Conservation (phyloP, 169 alveolate species). For the Babesia ovis region DNA sequence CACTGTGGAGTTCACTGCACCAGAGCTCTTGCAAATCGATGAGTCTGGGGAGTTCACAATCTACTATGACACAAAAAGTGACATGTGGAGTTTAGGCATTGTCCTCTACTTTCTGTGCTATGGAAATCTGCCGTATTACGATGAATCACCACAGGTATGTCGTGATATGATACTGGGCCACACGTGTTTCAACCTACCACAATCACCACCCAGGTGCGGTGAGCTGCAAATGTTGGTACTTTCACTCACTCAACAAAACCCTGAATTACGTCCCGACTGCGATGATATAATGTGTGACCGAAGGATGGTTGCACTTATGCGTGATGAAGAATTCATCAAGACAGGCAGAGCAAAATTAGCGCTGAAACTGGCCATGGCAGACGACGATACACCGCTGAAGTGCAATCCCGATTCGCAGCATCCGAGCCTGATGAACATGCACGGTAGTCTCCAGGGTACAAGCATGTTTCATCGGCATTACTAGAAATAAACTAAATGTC, state of each 20-base stretch:
- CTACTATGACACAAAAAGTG: slow-evolving; percentile 70
- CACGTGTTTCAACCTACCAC: slow-evolving; percentile 16
- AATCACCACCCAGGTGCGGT: slow-evolving; percentile 5
- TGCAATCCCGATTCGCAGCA: neutral
- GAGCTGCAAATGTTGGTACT: slow-evolving; percentile 28
- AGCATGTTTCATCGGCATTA: neutral
- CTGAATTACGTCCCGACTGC: slow-evolving; percentile 46
- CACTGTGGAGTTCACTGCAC: slow-evolving; percentile 85
- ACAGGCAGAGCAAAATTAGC: slow-evolving; percentile 26
- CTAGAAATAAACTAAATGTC: too few species aligned
- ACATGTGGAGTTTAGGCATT: slow-evolving; percentile 84
- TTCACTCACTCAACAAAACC: slow-evolving; percentile 23
- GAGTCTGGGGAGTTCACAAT: slow-evolving; percentile 43
- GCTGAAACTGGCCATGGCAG: neutral
- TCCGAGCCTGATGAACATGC: neutral
- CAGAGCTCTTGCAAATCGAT: slow-evolving; percentile 75
- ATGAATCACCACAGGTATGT: slow-evolving; percentile 59
- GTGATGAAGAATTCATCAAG: slow-evolving; percentile 14
- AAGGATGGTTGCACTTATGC: neutral
- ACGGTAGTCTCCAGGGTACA: neutral
- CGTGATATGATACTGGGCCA: slow-evolving; percentile 42
- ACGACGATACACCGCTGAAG: neutral
- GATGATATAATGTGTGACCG: slow-evolving; percentile 32
- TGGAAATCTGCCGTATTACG: slow-evolving; percentile 65
- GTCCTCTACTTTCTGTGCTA: slow-evolving; percentile 74